Evolutionary conservation across 2,329 filamentous ascomycete genomes (phyloP).

Genomic region (Hymenoscyphus infarciens): DNA sequence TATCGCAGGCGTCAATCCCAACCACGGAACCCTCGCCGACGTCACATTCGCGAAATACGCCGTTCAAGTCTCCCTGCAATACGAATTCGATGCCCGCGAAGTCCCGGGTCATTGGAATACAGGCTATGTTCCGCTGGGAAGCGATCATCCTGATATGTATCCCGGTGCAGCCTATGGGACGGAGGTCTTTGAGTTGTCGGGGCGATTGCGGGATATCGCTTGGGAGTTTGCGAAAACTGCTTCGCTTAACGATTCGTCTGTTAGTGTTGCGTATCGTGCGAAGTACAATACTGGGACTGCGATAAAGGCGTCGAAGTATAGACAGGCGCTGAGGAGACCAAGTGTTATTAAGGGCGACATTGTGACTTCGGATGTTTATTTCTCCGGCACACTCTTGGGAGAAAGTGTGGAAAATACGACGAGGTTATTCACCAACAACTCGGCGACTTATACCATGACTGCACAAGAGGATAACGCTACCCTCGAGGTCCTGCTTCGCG

Average conservation of each 20-base stretch:
- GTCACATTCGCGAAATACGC: constrained; percentile 66
- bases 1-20: constrained; percentile 70
- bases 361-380: constrained; percentile 70
- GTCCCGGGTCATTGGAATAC: constrained; percentile 60
- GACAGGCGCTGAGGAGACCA: constrained; percentile 44
- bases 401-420: constrained; percentile 63
- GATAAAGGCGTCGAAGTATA: constrained; percentile 22
- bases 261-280: constrained; percentile 49
- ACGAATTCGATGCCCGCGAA: constrained; percentile 68
- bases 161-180: constrained; percentile 59
- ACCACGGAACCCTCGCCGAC: constrained; percentile 58
- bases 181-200: constrained; percentile 64
- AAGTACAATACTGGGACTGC: constrained; percentile 39
- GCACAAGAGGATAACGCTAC: constrained; percentile 70
- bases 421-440: constrained; percentile 60
- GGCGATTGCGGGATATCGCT: constrained; percentile 48
- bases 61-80: constrained; percentile 69
- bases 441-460: constrained; percentile 62
- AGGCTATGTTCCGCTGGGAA: constrained; percentile 64
- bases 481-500: constrained; percentile 60
- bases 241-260: constrained; percentile 47
- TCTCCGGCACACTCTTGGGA: constrained; percentile 55
- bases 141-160: constrained; percentile 48
- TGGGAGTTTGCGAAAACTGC: constrained; percentile 46
- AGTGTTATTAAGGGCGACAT: constrained; percentile 61